phyloP scores from a whole-genome alignment of 169 alveolate species.

The Plasmodium inui region DNA sequence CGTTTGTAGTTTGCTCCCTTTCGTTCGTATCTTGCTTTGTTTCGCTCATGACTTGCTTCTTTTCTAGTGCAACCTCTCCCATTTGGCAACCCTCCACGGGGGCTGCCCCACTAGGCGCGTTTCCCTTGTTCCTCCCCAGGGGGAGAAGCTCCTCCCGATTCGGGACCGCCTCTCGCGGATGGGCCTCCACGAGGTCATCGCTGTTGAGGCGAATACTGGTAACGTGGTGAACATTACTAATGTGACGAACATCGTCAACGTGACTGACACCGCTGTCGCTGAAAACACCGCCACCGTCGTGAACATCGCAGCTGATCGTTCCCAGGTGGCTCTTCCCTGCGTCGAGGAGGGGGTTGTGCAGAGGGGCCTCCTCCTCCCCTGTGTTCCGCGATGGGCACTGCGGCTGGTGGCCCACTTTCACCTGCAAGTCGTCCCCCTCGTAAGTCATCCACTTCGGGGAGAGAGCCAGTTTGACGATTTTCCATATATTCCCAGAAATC shows the following conservation, averaged over 20 bases:
- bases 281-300: too few species aligned
- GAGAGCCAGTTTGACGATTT: constrained; percentile 18
- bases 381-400: neutral
- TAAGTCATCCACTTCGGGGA: constrained; percentile 41
- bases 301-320: constrained; percentile 7
- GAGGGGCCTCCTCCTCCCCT: neutral
- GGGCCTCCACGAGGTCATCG: neutral
- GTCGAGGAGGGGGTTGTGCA: neutral
- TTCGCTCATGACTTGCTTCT: neutral
- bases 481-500: constrained; percentile 21
- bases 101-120: neutral
- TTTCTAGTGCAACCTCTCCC: neutral
- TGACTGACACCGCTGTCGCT: too few species aligned
- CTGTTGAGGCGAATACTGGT: too few species aligned
- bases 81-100: neutral
- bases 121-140: neutral
- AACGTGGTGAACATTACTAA: neutral
- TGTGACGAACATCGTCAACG: neutral
- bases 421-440: neutral
- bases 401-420: neutral
- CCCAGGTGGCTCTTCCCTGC: neutral
- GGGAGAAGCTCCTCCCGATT: neutral
- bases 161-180: neutral
- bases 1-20: too few species aligned
- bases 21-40: too few species aligned